A percentile compares a stretch with the other conserved stretches of the same genome.
Conservation (phyloP, 140 eudicot species). For the Ambrosia hybrid region DNA sequence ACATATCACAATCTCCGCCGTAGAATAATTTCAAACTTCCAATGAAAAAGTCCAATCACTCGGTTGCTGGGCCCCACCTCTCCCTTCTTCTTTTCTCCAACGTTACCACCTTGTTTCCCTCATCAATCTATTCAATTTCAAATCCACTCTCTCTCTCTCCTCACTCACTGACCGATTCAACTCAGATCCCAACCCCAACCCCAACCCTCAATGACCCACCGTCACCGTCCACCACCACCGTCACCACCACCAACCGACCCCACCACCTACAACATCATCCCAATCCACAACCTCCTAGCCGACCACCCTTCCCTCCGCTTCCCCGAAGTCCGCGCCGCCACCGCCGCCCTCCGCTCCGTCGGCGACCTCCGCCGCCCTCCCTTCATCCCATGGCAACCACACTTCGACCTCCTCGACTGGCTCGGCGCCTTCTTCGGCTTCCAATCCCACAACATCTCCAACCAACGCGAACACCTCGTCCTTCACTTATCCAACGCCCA, state of each 20-base stretch:
- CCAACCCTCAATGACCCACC: constrained; percentile 19
- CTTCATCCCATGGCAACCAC: constrained; percentile 54
- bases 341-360: constrained; percentile 71
- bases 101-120: too few relatives aligned
- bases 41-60: constrained; percentile 34
- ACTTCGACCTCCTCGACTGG: constrained; percentile 88
- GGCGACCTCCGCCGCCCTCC: constrained; percentile 88
- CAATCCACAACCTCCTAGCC: constrained; percentile 70
- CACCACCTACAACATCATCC: constrained; percentile 72
- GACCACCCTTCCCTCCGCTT: constrained; percentile 92
- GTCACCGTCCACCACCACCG: constrained; percentile 28
- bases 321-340: constrained; percentile 94
- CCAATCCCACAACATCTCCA: constrained; percentile 63
- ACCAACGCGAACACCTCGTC: constrained; percentile 82
- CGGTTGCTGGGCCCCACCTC: constrained; percentile 25
- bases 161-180: too few relatives aligned
- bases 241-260: constrained; percentile 10
- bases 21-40: constrained; percentile 1
- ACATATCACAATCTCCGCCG: neutral
- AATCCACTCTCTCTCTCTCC: too few relatives aligned
- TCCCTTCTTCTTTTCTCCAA: neutral
- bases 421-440: constrained; percentile 83
- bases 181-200: constrained; percentile 3
- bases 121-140: too few relatives aligned
- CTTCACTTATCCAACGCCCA: constrained; percentile 86